Conservation (phyloP, 1,139 yeast species). For the Pichia kudriavzevii region DNA sequence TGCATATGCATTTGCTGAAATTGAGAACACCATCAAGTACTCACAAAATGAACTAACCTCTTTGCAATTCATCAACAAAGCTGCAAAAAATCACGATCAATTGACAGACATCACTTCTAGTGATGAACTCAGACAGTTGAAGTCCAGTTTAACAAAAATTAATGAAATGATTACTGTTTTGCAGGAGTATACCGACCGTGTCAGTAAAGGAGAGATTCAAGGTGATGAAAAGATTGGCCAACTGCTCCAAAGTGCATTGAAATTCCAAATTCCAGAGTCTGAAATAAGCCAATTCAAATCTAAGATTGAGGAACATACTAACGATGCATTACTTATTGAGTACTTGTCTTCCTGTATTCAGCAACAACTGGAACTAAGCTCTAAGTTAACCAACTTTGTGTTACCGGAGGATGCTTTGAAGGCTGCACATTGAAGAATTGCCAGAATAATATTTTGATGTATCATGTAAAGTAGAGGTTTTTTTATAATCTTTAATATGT, state of each 20-base stretch:
- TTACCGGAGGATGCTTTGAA: constrained; percentile 25
- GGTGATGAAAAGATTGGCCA: constrained; percentile 58
- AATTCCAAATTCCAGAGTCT: constrained; percentile 52
- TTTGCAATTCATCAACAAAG: constrained; percentile 35
- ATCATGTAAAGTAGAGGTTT: too few species aligned
- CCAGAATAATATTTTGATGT: too few species aligned
- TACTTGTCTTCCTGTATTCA: constrained; percentile 78
- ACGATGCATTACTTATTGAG: constrained; percentile 78
- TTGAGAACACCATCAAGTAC: constrained; percentile 60
- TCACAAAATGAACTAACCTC: constrained; percentile 53
- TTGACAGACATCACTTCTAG: constrained; percentile 26
- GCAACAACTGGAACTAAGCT: constrained; percentile 76
- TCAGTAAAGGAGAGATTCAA: constrained; percentile 37
- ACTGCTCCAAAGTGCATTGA: constrained; percentile 55
- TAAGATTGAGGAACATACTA: constrained; percentile 65
- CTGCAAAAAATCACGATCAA: constrained; percentile 30
- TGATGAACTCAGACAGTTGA: constrained; percentile 43
- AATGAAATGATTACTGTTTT: constrained; percentile 50
- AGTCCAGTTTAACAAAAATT: constrained; percentile 49
- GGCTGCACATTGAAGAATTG: too few species aligned
- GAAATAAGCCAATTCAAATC: constrained; percentile 51
- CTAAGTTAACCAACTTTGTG: constrained; percentile 57
- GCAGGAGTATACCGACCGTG: constrained; percentile 41
- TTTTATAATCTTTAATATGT: neutral
- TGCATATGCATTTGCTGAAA: constrained; percentile 71